Evolutionary conservation across 164 flowering plant species (phyloP).

Genomic region (Vitis cinerea): DNA sequence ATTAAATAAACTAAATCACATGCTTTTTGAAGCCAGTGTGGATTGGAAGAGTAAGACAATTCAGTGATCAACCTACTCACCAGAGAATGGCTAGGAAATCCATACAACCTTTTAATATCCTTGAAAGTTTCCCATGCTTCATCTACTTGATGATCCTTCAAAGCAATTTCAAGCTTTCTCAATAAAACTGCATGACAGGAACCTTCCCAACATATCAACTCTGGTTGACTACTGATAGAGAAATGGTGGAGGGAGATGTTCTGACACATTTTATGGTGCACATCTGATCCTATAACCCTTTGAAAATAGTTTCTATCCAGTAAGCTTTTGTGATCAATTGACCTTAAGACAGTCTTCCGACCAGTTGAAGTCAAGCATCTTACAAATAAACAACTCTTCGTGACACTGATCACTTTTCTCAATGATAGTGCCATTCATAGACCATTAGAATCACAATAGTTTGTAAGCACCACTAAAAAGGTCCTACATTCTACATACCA

Average conservation of each 20-base stretch:
- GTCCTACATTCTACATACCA: too few species aligned
- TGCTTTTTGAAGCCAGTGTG: slow-evolving; percentile 55
- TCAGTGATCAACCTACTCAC: slow-evolving; percentile 45
- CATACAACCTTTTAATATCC: slow-evolving; percentile 53
- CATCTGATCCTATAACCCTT: slow-evolving; percentile 5
- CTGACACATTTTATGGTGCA: background rate
- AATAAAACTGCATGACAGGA: slow-evolving; percentile 39
- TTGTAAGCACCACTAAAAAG: too few species aligned
- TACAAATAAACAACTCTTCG: slow-evolving; percentile 5
- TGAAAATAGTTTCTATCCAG: background rate
- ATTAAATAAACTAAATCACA: slow-evolving; percentile 45
- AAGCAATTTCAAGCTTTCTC: slow-evolving; percentile 53
- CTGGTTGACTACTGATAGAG: slow-evolving; percentile 18
- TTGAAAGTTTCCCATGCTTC: slow-evolving; percentile 71
- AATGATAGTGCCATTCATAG: slow-evolving; percentile 4
- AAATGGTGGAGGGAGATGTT: slow-evolving; percentile 3
- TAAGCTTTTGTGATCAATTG: background rate
- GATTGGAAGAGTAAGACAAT: slow-evolving; percentile 55
- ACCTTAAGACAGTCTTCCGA: background rate
- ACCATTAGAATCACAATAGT: too few species aligned
- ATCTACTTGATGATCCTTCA: slow-evolving; percentile 41
- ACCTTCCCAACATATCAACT: slow-evolving; percentile 30
- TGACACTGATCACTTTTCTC: background rate
- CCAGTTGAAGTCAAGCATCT: background rate
- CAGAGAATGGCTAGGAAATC: slow-evolving; percentile 44